Evolutionary conservation across 768 basidiomycete species (phyloP), one percentile per base, ranked within the genome.

Genomic region (Suillus lakei): DNA sequence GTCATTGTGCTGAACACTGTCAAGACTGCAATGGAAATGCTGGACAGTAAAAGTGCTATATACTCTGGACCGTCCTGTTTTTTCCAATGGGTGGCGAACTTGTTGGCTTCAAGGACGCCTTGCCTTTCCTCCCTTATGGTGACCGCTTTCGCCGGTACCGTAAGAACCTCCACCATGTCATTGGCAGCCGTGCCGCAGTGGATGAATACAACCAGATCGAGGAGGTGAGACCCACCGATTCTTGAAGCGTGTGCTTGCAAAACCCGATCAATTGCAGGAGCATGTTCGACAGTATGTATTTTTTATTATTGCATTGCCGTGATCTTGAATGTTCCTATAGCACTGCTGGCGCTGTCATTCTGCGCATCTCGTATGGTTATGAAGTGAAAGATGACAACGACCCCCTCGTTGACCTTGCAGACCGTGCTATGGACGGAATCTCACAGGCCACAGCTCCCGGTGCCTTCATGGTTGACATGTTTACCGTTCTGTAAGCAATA

Each of bases 1-100:
- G 23, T 48, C 23, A 48, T 48, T 13, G 46, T 48, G 46, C 23
- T 48, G n/a, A 48, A 48, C n/a, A 23, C 46, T 48, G 46, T 48
- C 23, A 48, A 48, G 46, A 23, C 23, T 13, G n/a, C 46, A 48
- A 23, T 48, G 46, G 46, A 48, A 23, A 48, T 48, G 46, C 3
- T 48, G 23, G 46, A 48, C 46, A 48, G 2, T 6, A 13, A 48
- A 48, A 48, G 46, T 2, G 10, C 23, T 30, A 2, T 53, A 2
- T 90, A 89, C 73, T 89, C 88, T 34, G 89, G n/a, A 90, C 69
- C 84, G 89, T 26, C 88, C 89, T 0, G 72, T 76, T 23, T 65
- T n/a, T 83, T 36, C 75, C 80, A 2, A 81, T 82, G 80, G 75
- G 76, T 62, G 76, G 74, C 48, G 74, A 77, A 46, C 71, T 78